Evolutionary conservation across 331 rosid species (phyloP).

Genomic region (Cydonia oblonga): DNA sequence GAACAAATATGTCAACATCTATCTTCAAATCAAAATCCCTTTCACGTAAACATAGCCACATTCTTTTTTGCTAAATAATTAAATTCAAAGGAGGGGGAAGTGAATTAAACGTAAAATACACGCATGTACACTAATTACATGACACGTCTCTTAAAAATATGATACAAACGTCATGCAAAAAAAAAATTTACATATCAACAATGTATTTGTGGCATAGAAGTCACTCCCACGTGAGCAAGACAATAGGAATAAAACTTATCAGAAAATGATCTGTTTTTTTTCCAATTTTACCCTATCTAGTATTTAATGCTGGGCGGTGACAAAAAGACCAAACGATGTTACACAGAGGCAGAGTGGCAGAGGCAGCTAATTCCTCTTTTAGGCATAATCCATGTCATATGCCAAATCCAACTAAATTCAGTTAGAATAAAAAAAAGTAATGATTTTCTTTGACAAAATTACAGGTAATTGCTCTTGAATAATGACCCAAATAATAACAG

Average conservation of each 20-base stretch:
- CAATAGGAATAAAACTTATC: no score
- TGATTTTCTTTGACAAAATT: no score
- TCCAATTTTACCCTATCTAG: neutral
- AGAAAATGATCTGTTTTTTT: neutral
- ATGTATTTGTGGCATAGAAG: no score
- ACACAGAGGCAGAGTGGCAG: neutral
- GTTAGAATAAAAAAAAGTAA: no score
- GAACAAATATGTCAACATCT: neutral
- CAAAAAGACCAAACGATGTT: neutral
- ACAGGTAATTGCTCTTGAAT: neutral
- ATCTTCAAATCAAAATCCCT: neutral
- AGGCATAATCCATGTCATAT: neutral
- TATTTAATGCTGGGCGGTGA: neutral
- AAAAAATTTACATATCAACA: no score
- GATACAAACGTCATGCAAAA: no score
- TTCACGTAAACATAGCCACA: neutral
- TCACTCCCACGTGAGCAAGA: no score
- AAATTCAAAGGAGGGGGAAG: neutral
- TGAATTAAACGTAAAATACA: neutral
- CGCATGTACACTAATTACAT: no score
- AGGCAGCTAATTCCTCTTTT: neutral
- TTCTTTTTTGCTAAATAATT: neutral
- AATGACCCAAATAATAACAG: neutral
- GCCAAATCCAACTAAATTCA: no score
- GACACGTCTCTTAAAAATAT: no score